Evolutionary conservation across 768 basidiomycete genomes (phyloP).

Genomic region (Boletus sp.): DNA sequence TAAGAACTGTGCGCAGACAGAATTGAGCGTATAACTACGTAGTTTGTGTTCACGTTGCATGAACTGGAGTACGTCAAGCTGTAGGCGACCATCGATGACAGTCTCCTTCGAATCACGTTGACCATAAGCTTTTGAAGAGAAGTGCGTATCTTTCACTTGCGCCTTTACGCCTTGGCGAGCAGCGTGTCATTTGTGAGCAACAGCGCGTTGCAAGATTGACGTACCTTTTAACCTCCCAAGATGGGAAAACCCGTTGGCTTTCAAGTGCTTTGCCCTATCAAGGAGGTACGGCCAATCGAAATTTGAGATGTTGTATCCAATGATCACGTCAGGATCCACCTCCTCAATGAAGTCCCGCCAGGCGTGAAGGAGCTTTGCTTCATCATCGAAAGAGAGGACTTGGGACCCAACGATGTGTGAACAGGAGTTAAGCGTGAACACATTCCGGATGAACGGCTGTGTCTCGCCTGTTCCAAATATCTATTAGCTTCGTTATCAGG

Average conservation of each 20-base stretch:
- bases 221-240: constrained; percentile 76
- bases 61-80: constrained; percentile 93
- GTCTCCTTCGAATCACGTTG: constrained; percentile 97
- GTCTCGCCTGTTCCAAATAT: constrained; percentile 64
- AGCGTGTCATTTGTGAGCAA: constrained; percentile 5
- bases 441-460: constrained; percentile 92
- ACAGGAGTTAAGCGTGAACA: constrained; percentile 94
- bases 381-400: constrained; percentile 79
- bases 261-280: constrained; percentile 85
- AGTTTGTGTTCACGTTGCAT: constrained; percentile 99
- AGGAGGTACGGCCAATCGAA: constrained; percentile 98
- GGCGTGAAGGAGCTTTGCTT: constrained; percentile 66
- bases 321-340: constrained; percentile 93
- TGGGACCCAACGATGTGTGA: constrained; percentile 97
- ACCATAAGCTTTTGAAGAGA: constrained; percentile 97
- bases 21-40: constrained; percentile 95
- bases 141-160: constrained; percentile 90
- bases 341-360: constrained; percentile 90
- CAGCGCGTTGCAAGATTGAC: constrained; percentile 5
- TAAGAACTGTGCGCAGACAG: constrained; percentile 95
- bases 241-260: constrained; percentile 62
- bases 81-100: constrained; percentile 84
- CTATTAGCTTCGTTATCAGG: constrained; percentile 2
- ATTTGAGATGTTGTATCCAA: constrained; percentile 91
- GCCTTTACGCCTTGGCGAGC: constrained; percentile 60